Percentiles rank a stretch among this genome's conserved stretches.
Conservation (phyloP, 441 rosid species). For the Jatropha podagrica region DNA sequence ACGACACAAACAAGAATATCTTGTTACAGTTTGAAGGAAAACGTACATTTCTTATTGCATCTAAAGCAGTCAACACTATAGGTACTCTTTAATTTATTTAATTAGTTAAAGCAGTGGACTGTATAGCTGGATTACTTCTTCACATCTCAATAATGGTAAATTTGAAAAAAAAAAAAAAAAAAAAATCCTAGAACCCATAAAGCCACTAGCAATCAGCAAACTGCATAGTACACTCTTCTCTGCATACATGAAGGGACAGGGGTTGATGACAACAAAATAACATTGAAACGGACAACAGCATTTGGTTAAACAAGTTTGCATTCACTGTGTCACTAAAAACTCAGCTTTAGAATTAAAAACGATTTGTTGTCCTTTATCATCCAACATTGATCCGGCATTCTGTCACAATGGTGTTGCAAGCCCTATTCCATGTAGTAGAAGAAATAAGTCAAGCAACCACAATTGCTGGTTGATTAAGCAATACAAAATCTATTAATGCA, state of each 20-base stretch:
- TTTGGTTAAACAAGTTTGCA: constrained; percentile 21
- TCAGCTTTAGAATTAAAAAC: constrained; percentile 4
- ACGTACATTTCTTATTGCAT: not conserved
- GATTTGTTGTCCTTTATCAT: constrained; percentile 28
- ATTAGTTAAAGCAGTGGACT: not conserved
- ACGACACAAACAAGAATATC: not conserved
- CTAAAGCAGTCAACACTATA: not conserved
- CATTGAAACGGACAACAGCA: not conserved
- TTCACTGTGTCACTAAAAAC: constrained; percentile 20
- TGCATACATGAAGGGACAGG: not conserved
- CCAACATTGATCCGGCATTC: constrained; percentile 48
- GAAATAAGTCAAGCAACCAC: constrained; percentile 42
- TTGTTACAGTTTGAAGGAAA: not conserved
- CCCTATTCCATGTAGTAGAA: constrained; percentile 58
- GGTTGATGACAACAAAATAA: not conserved
- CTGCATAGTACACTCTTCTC: constrained; percentile 1
- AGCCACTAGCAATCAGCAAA: not conserved
- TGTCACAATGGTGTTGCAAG: constrained; percentile 88
- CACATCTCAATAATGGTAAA: not conserved
- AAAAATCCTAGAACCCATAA: not conserved
- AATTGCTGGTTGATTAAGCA: not conserved
- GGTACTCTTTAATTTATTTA: not conserved
- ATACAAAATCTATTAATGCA: not conserved
- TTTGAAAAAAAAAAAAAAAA: not conserved
- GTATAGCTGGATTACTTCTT: not conserved